Conservation (phyloP, 331 rosid genomes). For the Saraca asoca region DNA sequence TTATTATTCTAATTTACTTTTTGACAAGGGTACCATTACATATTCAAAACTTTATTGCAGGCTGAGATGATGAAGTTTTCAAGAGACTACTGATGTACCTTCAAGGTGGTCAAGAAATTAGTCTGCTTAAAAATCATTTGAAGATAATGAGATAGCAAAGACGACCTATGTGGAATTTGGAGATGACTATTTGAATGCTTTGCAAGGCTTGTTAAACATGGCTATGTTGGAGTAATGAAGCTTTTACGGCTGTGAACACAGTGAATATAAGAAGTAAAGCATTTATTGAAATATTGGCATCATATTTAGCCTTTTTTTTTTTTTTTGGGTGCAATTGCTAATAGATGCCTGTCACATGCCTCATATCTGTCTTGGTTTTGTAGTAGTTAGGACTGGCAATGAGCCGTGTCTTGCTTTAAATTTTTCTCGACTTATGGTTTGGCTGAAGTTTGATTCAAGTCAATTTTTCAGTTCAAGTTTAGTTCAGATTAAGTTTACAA, state of each 20-base stretch:
- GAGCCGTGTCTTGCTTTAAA: too few relatives aligned
- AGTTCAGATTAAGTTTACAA: too few relatives aligned
- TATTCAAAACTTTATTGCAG: conserved; percentile 47
- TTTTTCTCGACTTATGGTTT: too few relatives aligned
- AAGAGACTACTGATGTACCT: conserved; percentile 55
- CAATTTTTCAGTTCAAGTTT: too few relatives aligned
- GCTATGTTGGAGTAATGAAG: conserved; percentile 21
- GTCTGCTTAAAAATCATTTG: neutral
- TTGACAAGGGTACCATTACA: conserved; percentile 18
- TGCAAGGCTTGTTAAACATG: conserved; percentile 28
- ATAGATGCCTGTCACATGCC: conserved; percentile 12
- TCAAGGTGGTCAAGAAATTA: conserved; percentile 23
- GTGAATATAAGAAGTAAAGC: conserved; percentile 12
- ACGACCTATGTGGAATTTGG: conserved; percentile 7
- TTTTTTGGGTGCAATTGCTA: neutral
- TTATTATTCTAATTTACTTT: neutral
- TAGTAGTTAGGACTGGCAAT: neutral
- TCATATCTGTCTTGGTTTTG: conserved; percentile 14
- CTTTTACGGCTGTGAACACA: conserved; percentile 12
- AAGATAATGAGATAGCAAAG: conserved; percentile 24
- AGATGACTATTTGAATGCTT: conserved; percentile 12
- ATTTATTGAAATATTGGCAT: conserved; percentile 7
- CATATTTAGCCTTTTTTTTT: neutral
- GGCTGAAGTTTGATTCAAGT: too few relatives aligned
- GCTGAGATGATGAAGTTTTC: conserved; percentile 66